These are phyloP conservation scores for Plantago ovata DNA, from an alignment of 257 asterid genomes.

Conservation along the genomic window DNA sequence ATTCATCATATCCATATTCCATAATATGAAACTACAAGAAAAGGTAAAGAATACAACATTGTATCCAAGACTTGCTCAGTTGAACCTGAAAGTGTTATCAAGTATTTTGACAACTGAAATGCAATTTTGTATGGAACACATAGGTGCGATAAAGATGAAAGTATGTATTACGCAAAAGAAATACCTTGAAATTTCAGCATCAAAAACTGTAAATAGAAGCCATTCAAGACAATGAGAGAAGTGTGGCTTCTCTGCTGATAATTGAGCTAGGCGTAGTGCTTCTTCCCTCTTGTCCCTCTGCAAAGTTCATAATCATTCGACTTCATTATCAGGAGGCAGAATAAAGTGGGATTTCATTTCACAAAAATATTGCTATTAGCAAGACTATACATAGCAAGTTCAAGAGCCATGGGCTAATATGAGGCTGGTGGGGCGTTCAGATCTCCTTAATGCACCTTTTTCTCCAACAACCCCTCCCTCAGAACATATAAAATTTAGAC, in stretches of 20 bases:
- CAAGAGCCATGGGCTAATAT: background rate
- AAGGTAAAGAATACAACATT: background rate
- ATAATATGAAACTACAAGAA: background rate
- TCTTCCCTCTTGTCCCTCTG: conserved; percentile 96
- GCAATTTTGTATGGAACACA: conserved; percentile 14
- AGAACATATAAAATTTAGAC: background rate
- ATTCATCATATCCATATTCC: background rate
- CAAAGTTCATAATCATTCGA: conserved; percentile 27
- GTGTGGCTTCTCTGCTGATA: conserved; percentile 98
- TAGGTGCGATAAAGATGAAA: conserved; percentile 7
- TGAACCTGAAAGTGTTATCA: conserved; percentile 17
- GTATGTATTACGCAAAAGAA: conserved; percentile 15
- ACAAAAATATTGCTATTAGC: conserved; percentile 6
- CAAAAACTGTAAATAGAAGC: conserved; percentile 98
- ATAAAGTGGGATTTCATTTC: conserved; percentile 12
- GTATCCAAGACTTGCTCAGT: conserved; percentile 1
- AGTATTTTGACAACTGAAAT: conserved; percentile 9
- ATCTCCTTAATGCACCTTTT: background rate
- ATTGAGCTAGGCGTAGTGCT: conserved; percentile 86
- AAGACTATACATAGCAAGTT: conserved; percentile 9
- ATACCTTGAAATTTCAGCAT: conserved; percentile 94
- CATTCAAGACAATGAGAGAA: conserved; percentile 98
- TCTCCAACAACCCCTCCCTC: background rate
- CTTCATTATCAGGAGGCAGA: conserved; percentile 3
- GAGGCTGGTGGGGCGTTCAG: background rate